A percentile compares a stretch with the other conserved stretches of the same genome.
These are phyloP conservation scores for Boletus pseudopeckii DNA, from an alignment of 768 basidiomycete species.

Conservation along the genomic window DNA sequence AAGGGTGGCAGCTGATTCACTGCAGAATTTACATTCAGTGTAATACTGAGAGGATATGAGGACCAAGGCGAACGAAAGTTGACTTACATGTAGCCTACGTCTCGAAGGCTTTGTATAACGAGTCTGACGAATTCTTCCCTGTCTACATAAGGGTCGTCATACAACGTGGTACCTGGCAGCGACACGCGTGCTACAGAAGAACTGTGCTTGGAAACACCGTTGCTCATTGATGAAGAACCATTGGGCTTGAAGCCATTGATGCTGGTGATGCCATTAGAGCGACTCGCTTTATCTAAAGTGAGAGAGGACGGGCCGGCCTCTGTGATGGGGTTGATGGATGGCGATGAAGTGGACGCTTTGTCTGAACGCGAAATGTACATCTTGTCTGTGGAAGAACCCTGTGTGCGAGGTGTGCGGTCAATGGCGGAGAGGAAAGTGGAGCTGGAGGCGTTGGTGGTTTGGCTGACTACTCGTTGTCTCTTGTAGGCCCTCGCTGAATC, in stretches of 20 bases:
- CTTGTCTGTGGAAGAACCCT: conserved; percentile 33
- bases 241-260: conserved; percentile 40
- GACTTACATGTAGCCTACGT: conserved; percentile 76
- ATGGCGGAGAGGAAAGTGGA: conserved; percentile 26
- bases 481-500: conserved; percentile 61
- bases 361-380: conserved; percentile 56
- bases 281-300: conserved; percentile 31
- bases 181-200: conserved; percentile 55
- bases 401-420: conserved; percentile 22
- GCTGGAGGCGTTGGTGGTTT: conserved; percentile 34
- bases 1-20: conserved; percentile 83
- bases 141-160: conserved; percentile 75
- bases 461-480: conserved; percentile 60
- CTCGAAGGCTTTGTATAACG: conserved; percentile 83
- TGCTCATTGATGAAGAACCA: conserved; percentile 41
- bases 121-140: conserved; percentile 89
- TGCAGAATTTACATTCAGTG: conserved; percentile 32
- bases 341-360: conserved; percentile 42
- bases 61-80: conserved; percentile 2
- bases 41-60: conserved; percentile 2
- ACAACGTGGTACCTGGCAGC: conserved; percentile 70
- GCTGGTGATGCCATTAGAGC: conserved; percentile 38
- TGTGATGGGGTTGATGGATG: conserved; percentile 41
- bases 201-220: conserved; percentile 50
- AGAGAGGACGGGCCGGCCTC: conserved; percentile 54